Base-by-base conservation (phyloP, 345 rosid species). In the Eutrema japonicum region DNA sequence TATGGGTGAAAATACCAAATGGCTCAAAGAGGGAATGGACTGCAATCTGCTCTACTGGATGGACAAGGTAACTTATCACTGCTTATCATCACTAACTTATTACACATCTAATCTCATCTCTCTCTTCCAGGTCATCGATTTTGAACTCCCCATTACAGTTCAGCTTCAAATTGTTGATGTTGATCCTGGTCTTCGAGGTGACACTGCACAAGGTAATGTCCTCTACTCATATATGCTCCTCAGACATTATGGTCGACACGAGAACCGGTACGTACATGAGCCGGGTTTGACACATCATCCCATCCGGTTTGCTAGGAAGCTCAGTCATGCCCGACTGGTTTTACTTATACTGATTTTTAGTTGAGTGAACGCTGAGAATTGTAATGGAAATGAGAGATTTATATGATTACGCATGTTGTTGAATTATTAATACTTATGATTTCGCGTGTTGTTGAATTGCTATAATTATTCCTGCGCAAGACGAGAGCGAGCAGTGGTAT, bases 21-120 rank as follows among this genome's bases (percentile, higher is more conserved):
- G 83, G 82, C 88, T 89, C 70, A 91, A 85, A 77, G 97, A 91
- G 77, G 97, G 96, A 64, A 80, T 86, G 91, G 92, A 89, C 75
- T 89, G 97, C 85, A 86, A 63, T 79, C 72, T 89, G 76, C 79
- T 89, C 13, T 89, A 84, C 72, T 92, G 93, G 92, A 89, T 85
- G 3, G 96, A 91, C 77, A 89, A 92, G 75, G 96, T 87, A 76
- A 1, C 26, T 22, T 22, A 22, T 22, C 26, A 22, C 26, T 22
- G 26, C 26, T 22, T 22, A 22, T 22, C 26, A 22, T 22, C 26
- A 22, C 26, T 22, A 22, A 1, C 26, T 22, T 22, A 22, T 22
- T 18, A 18, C 18, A 22, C 26, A 22, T 22, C 26, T 41, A 8
- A 37, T 4, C n/a, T 13, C 32, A 7, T 46, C 37, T 45, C 68